Conservation (phyloP, 345 rosid genomes). For the Hypericum androsaemum region DNA sequence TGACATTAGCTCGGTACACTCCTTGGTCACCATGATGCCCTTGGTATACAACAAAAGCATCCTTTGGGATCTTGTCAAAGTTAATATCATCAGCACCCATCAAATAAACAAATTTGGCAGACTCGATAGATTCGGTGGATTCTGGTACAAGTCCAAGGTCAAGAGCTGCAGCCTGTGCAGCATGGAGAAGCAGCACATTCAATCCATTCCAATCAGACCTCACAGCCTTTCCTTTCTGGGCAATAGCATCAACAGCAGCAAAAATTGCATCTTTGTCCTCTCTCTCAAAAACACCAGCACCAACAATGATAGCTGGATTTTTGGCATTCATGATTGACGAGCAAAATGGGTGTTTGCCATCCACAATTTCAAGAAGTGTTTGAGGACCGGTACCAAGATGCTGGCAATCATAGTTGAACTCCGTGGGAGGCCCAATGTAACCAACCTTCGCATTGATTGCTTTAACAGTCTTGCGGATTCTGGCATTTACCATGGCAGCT, state of each 20-base stretch:
- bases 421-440: constrained; percentile 70
- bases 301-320: constrained; percentile 83
- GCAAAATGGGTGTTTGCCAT: constrained; percentile 70
- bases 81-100: constrained; percentile 96
- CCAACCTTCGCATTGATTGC: constrained; percentile 82
- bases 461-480: constrained; percentile 82
- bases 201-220: constrained; percentile 94
- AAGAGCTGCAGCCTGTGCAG: constrained; percentile 97
- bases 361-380: constrained; percentile 64
- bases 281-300: constrained; percentile 83
- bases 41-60: constrained; percentile 90
- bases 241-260: constrained; percentile 63
- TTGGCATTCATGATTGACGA: constrained; percentile 60
- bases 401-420: constrained; percentile 68
- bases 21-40: constrained; percentile 93
- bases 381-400: constrained; percentile 90
- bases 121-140: constrained; percentile 50
- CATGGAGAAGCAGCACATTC: constrained; percentile 72
- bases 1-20: constrained; percentile 83
- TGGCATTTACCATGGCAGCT: constrained; percentile 97
- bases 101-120: constrained; percentile 77
- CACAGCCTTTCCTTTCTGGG: constrained; percentile 55
- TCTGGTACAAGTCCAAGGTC: constrained; percentile 94
- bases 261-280: constrained; percentile 69
- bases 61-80: constrained; percentile 68